phyloP scores from a whole-genome alignment of 352 stramenopile genomes.

The Peronospora belbahrii region DNA sequence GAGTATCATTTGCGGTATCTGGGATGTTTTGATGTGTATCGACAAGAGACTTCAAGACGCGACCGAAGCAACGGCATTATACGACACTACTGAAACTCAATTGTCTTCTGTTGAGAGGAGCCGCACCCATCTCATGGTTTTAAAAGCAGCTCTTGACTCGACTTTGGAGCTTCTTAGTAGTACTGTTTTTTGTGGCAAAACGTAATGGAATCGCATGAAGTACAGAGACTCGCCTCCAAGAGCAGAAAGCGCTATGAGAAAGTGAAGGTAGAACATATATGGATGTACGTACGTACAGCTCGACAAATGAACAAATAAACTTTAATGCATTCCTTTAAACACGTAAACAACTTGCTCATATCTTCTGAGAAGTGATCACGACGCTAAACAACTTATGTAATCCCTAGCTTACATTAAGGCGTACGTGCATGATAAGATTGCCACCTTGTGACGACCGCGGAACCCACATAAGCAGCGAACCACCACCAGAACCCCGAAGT shows the following conservation, averaged over 20 bases:
- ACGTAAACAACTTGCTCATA: conserved; percentile 10
- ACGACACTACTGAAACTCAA: background rate
- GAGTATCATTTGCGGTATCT: conserved; percentile 2
- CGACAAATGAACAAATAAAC: background rate
- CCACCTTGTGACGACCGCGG: conserved; percentile 22
- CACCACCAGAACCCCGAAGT: conserved; percentile 14
- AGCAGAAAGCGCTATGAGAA: no score
- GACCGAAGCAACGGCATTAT: conserved; percentile 18
- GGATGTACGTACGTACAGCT: background rate
- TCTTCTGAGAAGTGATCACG: conserved; percentile 18
- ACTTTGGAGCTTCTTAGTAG: conserved; percentile 19
- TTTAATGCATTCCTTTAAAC: conserved; percentile 25
- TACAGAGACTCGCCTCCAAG: no score
- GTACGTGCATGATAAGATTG: conserved; percentile 18
- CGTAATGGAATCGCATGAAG: no score
- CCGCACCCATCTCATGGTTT: conserved; percentile 33
- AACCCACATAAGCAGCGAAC: conserved; percentile 20
- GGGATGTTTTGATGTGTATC: conserved; percentile 17
- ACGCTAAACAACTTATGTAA: conserved; percentile 11
- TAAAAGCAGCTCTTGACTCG: conserved; percentile 39
- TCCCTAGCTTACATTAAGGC: conserved; percentile 26
- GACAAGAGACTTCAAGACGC: conserved; percentile 26
- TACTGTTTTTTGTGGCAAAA: no score
- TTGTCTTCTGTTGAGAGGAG: conserved; percentile 7
- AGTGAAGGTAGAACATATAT: background rate